Percentiles rank a stretch among this genome's conserved stretches.
Evolutionary conservation across 306 rosid species (phyloP).

Genomic region (Castanea mollissima): DNA sequence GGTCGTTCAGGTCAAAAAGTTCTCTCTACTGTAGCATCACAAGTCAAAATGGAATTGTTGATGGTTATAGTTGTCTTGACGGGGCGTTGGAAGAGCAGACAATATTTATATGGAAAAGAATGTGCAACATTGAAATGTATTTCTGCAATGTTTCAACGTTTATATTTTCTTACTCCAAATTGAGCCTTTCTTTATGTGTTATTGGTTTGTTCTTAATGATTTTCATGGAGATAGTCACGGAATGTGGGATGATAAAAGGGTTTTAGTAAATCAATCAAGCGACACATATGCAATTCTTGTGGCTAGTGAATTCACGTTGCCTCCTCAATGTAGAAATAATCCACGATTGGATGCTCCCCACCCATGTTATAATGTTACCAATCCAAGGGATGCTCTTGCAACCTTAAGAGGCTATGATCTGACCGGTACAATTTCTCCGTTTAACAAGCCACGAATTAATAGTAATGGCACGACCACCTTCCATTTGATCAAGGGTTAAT

Average conservation of each 20-base stretch:
- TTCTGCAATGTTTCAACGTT: conserved; percentile 5
- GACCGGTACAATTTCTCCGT: no score
- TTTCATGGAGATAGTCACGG: not conserved
- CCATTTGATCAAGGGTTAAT: no score
- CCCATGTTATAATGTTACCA: not conserved
- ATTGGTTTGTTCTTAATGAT: not conserved
- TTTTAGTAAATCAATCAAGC: no score
- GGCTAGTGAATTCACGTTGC: not conserved
- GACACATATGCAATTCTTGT: no score
- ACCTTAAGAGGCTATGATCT: no score
- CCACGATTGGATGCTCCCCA: not conserved
- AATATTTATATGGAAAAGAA: not conserved
- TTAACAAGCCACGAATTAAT: no score
- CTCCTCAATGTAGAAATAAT: not conserved
- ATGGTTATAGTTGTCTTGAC: conserved; percentile 5
- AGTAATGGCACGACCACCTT: no score
- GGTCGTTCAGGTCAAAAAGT: conserved; percentile 16
- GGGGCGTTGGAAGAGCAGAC: not conserved
- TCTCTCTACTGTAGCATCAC: not conserved
- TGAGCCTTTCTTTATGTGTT: not conserved
- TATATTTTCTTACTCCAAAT: not conserved
- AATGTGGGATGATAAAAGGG: not conserved
- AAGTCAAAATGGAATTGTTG: not conserved
- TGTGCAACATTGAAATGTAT: conserved; percentile 17
- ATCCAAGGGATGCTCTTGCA: no score